Percentiles rank a stretch among this genome's conserved stretches.
Evolutionary conservation across 306 rosid species (phyloP).

Genomic region (Castanea mollissima): DNA sequence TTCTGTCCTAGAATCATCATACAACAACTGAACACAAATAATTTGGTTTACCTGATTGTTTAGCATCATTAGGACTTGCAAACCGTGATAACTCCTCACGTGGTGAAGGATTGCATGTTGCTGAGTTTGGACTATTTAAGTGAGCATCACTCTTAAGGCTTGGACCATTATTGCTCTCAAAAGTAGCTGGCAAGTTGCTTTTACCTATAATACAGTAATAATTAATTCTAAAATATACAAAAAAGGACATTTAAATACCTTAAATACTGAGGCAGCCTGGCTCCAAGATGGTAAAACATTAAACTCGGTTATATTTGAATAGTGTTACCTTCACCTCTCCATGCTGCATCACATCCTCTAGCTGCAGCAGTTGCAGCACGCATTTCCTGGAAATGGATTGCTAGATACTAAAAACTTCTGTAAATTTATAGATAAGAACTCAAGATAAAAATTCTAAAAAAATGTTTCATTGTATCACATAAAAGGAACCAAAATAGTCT

Average conservation of each 20-base stretch:
- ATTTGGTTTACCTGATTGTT: slow-evolving; percentile 55
- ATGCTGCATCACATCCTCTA: slow-evolving; percentile 41
- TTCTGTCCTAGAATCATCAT: not conserved
- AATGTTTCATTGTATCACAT: not conserved
- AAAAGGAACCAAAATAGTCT: not conserved
- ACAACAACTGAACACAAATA: not conserved
- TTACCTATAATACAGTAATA: slow-evolving; percentile 29
- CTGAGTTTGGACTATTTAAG: slow-evolving; percentile 38
- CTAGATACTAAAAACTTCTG: not conserved
- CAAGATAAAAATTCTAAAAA: not conserved
- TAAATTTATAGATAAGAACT: not conserved
- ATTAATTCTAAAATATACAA: slow-evolving; percentile 7
- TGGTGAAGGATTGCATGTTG: slow-evolving; percentile 38
- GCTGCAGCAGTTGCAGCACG: slow-evolving; percentile 41
- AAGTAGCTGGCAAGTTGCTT: slow-evolving; percentile 30
- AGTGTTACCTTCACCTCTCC: slow-evolving; percentile 54
- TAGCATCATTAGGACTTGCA: slow-evolving; percentile 40
- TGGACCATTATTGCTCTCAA: slow-evolving; percentile 38
- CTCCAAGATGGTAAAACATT: slow-evolving; percentile 33
- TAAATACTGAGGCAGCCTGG: slow-evolving; percentile 4
- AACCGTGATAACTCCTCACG: slow-evolving; percentile 67
- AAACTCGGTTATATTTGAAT: slow-evolving; percentile 40
- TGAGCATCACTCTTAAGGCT: slow-evolving; percentile 52
- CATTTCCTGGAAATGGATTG: slow-evolving; percentile 50
- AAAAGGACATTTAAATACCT: not conserved